These are phyloP conservation scores for Akanthomyces lecanii DNA, from an alignment of 2,329 filamentous ascomycete genomes.

Conservation along the genomic window DNA sequence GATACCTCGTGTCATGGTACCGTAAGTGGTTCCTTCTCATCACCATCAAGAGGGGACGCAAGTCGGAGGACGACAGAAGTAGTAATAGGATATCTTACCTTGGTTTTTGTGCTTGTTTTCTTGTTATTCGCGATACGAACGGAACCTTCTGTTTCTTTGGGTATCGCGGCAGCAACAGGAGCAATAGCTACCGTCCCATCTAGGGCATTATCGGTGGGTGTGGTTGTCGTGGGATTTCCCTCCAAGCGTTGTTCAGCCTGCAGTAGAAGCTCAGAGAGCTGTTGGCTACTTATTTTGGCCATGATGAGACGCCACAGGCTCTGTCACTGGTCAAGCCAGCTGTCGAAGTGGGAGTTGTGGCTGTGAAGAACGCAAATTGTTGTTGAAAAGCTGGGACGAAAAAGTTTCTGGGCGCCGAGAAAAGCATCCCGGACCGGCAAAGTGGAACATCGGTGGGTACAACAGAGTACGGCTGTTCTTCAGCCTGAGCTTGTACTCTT, in stretches of 20 bases:
- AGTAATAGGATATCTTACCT: constrained; percentile 24
- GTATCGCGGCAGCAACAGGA: constrained; percentile 17
- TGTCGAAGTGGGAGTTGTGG: constrained; percentile 10
- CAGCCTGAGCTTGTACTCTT: neutral
- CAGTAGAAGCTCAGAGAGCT: constrained; percentile 30
- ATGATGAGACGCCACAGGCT: constrained; percentile 18
- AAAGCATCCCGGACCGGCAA: neutral
- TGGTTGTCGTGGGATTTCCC: neutral
- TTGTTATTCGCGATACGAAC: constrained; percentile 9
- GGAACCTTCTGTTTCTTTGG: constrained; percentile 8
- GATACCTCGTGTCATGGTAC: constrained; percentile 36
- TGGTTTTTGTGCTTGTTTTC: constrained; percentile 17
- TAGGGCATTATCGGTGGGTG: neutral
- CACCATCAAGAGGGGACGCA: constrained; percentile 22
- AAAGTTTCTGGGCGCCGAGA: constrained; percentile 12
- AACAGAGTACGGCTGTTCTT: neutral
- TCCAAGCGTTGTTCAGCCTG: constrained; percentile 32
- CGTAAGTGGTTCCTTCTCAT: constrained; percentile 38
- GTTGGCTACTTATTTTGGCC: constrained; percentile 28
- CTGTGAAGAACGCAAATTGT: neutral
- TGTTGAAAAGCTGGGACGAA: neutral
- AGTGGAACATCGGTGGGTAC: neutral
- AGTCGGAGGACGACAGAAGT: neutral
- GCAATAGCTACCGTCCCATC: constrained; percentile 18
- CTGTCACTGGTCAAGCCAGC: constrained; percentile 8